These are phyloP conservation scores for Ophiostoma australiae DNA, from an alignment of 2,329 filamentous ascomycete species.

Conservation along the genomic window DNA sequence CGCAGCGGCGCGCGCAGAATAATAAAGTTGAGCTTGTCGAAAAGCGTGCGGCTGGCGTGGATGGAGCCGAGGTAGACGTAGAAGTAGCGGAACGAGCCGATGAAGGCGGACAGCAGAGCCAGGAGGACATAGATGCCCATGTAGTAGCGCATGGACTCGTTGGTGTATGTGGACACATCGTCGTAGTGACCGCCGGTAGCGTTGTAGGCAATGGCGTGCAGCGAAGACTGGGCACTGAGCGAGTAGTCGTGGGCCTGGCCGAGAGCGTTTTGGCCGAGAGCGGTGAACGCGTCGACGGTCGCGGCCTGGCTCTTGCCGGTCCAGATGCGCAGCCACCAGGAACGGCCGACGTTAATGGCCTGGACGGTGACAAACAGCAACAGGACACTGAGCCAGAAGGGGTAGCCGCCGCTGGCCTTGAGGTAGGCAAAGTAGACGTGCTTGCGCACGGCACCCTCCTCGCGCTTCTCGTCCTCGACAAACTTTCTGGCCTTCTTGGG, in stretches of 20 bases:
- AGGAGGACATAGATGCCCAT: constrained; percentile 62
- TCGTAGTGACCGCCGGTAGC: constrained; percentile 21
- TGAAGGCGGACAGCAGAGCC: constrained; percentile 50
- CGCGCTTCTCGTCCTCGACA: constrained; percentile 68
- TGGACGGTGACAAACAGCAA: constrained; percentile 53
- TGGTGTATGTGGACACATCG: constrained; percentile 11
- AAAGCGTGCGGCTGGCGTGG: constrained; percentile 63
- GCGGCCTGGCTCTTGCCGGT: constrained; percentile 39
- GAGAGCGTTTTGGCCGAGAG: constrained; percentile 18
- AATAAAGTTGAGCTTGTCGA: constrained; percentile 60
- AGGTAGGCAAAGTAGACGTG: constrained; percentile 66
- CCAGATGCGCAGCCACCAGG: constrained; percentile 63
- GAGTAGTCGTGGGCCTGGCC: constrained; percentile 30
- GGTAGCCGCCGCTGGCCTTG: constrained; percentile 57
- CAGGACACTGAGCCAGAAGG: constrained; percentile 54
- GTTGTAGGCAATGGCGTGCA: constrained; percentile 32
- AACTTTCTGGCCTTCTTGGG: constrained; percentile 62
- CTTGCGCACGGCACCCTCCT: constrained; percentile 63
- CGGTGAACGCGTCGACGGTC: constrained; percentile 18
- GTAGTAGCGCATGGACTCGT: constrained; percentile 54
- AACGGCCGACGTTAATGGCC: constrained; percentile 50
- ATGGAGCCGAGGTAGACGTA: constrained; percentile 62
- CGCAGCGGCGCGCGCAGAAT: constrained; percentile 68
- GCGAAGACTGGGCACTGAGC: constrained; percentile 41
- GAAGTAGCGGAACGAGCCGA: constrained; percentile 59